Evolutionary conservation across 148 eudicot species (phyloP).

Genomic region (Beta vulgaris): DNA sequence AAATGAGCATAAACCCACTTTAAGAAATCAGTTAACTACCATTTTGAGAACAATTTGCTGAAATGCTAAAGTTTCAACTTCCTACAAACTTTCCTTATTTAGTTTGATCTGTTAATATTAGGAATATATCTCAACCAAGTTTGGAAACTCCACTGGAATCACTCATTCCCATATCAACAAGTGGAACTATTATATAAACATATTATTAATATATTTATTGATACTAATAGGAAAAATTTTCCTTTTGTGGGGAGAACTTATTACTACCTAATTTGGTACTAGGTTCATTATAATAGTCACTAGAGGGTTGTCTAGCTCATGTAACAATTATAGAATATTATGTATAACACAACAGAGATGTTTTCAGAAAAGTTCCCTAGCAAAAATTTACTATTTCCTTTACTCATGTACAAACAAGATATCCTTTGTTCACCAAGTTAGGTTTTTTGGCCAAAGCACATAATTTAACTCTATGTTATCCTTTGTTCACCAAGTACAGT

Average conservation of each 20-base stretch:
- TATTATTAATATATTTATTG: too few species aligned
- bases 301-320: too few species aligned
- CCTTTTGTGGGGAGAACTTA: conserved; percentile 11
- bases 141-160: conserved; percentile 20
- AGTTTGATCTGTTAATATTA: conserved; percentile 6
- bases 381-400: too few species aligned
- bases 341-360: too few species aligned
- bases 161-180: conserved; percentile 17
- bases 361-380: too few species aligned
- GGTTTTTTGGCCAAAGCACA: too few species aligned
- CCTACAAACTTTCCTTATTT: conserved; percentile 3
- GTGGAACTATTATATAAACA: neutral
- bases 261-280: neutral
- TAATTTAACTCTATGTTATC: too few species aligned
- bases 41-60: conserved; percentile 13
- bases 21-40: conserved; percentile 6
- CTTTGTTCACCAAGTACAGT: too few species aligned
- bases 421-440: too few species aligned
- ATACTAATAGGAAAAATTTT: neutral
- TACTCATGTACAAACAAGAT: too few species aligned
- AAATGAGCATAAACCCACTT: neutral
- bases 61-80: conserved; percentile 19
- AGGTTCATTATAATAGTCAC: too few species aligned
- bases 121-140: conserved; percentile 8
- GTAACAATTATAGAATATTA: too few species aligned